Evolutionary conservation across 352 stramenopile species (phyloP), one percentile per base, ranked within the genome.

Genomic region (Globisporangium paroecandrum): DNA sequence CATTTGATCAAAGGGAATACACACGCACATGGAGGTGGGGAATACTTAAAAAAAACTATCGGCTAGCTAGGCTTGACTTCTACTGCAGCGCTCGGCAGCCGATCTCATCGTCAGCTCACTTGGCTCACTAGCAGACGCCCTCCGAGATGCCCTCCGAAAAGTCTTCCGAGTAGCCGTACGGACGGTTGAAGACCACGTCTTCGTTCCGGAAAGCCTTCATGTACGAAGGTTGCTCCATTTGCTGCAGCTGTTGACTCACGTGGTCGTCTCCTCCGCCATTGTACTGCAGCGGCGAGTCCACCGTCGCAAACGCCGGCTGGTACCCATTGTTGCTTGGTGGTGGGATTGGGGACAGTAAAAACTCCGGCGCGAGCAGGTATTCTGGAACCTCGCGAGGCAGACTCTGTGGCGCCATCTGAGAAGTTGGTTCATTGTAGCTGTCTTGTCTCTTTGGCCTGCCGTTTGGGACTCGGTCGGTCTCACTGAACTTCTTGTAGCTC

Each of bases 121-220:
- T 64, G 32, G 9, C 25, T 47, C 46, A 56, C 51, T 69, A 94
- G 79, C 86, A 94, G 63, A 94, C 86, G 63, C 86, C 86, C 74
- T 94, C 86, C 38, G 83, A 89, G 51, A 94, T 65, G 3, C 83
- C 81, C 60, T 93, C 85, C 6, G 78, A 88, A 47, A 90, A 79
- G 59, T 94, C 85, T 62, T 93, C 84, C 20, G 86, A 94, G 54
- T 87, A 81, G 49, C 84, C 85, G 54, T 79, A 82, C 68, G 78
- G 74, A 51, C 83, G 84, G 13, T 71, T 77, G 66, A 92, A 94
- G 20, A 85, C 65, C 64, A 91, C 68, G 51, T 91, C 81, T 34
- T 89, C 81, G 61, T 73, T 82, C 57, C 80, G 73, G 53, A 91
- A 90, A 4, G 76, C 78, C 72, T 91, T 92, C 74, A 89, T 76